Evolutionary conservation across 148 eudicot genomes (phyloP).

Genomic region (Oxyria digyna): DNA sequence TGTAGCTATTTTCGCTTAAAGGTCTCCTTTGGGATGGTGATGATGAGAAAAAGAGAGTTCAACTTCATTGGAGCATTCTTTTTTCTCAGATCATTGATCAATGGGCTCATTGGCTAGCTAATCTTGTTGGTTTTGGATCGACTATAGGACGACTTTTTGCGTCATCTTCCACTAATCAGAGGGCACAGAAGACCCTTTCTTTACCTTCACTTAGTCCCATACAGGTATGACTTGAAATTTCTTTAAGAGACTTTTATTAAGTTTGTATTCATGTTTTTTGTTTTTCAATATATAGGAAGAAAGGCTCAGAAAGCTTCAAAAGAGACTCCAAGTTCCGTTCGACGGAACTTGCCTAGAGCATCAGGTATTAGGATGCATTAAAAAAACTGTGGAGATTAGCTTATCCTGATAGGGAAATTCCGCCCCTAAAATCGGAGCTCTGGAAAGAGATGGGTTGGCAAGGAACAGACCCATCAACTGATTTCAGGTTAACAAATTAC

Average conservation of each 20-base stretch:
- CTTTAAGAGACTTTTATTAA: too few species aligned
- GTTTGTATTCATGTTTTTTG: too few species aligned
- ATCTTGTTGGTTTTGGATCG: slow-evolving; percentile 60
- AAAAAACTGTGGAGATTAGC: slow-evolving; percentile 73
- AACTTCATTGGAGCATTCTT: slow-evolving; percentile 69
- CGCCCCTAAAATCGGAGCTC: slow-evolving; percentile 89
- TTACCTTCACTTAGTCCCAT: slow-evolving; percentile 63
- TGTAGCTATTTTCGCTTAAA: slow-evolving; percentile 33
- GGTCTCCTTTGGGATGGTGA: slow-evolving; percentile 49
- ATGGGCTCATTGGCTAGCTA: slow-evolving; percentile 98
- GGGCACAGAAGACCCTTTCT: slow-evolving; percentile 25
- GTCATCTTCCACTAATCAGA: slow-evolving; percentile 18
- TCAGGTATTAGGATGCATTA: slow-evolving; percentile 97
- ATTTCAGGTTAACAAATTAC: slow-evolving; percentile 56
- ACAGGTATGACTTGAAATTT: slow-evolving; percentile 41
- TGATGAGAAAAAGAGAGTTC: slow-evolving; percentile 55
- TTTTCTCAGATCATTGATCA: slow-evolving; percentile 75
- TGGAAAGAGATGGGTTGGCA: slow-evolving; percentile 99
- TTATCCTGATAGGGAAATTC: slow-evolving; percentile 69
- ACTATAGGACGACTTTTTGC: slow-evolving; percentile 57
- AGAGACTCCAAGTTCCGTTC: slow-evolving; percentile 72
- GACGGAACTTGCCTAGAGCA: slow-evolving; percentile 70
- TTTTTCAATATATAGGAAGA: slow-evolving; percentile 36
- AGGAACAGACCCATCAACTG: slow-evolving; percentile 95
- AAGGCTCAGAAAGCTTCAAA: slow-evolving; percentile 60